Conservation (phyloP, 306 rosid genomes). For the Fagus sylvatica region DNA sequence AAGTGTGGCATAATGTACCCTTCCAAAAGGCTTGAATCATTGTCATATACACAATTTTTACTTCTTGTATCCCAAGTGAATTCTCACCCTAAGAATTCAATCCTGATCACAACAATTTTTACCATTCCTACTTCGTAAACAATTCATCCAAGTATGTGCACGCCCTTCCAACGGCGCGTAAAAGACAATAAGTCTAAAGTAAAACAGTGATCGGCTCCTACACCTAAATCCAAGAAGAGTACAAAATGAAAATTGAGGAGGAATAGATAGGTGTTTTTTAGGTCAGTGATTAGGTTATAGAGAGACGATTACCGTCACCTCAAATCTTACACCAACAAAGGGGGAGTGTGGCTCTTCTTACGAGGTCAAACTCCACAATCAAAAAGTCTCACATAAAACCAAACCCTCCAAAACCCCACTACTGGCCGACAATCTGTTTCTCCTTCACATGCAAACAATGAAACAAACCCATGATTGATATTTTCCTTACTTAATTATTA, state of each 20-base stretch:
- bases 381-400: slow-evolving; percentile 38
- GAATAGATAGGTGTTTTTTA: slow-evolving; percentile 12
- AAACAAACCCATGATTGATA: slow-evolving; percentile 13
- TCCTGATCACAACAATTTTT: too few species aligned
- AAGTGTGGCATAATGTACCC: too few species aligned
- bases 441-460: slow-evolving; percentile 65
- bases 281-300: slow-evolving; percentile 24
- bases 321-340: slow-evolving; percentile 17
- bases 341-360: slow-evolving; percentile 37
- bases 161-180: slow-evolving; percentile 5
- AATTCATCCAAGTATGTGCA: background rate
- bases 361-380: slow-evolving; percentile 65
- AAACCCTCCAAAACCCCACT: slow-evolving; percentile 28
- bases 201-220: background rate
- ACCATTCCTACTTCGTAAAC: too few species aligned
- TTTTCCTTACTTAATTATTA: slow-evolving; percentile 5
- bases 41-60: too few species aligned
- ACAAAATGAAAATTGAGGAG: slow-evolving; percentile 12
- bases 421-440: slow-evolving; percentile 56
- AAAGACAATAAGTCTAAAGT: background rate
- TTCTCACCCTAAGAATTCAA: too few species aligned
- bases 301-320: slow-evolving; percentile 26
- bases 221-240: slow-evolving; percentile 25
- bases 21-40: too few species aligned
- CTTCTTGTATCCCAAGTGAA: too few species aligned